Percentiles rank a stretch among this genome's conserved stretches.
Evolutionary conservation across 2,329 filamentous ascomycete genomes (phyloP).

Genomic region (Aureobasidium subglaciale): DNA sequence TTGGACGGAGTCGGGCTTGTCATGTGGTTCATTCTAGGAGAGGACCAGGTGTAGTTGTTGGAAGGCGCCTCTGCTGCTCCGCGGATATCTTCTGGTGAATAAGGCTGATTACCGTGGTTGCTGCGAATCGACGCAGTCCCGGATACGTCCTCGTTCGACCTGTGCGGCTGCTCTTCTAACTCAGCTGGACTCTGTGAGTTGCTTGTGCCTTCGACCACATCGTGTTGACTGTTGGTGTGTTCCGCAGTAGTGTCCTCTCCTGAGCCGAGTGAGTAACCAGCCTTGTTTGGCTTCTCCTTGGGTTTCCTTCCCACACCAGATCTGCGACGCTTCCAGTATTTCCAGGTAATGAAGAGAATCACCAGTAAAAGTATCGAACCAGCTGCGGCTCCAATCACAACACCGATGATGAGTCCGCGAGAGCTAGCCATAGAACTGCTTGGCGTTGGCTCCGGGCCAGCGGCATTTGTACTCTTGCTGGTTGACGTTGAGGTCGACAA

Average conservation of each 20-base stretch:
- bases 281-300: neutral
- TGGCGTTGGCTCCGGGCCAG: neutral
- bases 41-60: neutral
- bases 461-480: neutral
- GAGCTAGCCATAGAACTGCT: neutral
- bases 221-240: neutral
- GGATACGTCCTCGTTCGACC: neutral
- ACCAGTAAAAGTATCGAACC: neutral
- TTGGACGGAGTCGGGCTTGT: slow-evolving; percentile 5
- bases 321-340: neutral
- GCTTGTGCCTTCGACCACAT: neutral
- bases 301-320: neutral
- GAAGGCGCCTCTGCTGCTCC: slow-evolving; percentile 10
- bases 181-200: neutral
- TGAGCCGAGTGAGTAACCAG: neutral
- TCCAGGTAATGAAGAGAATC: neutral
- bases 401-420: slow-evolving; percentile 1
- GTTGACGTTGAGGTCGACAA: neutral
- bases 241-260: neutral
- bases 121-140: neutral
- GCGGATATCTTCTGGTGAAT: slow-evolving; percentile 1
- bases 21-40: neutral
- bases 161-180: neutral
- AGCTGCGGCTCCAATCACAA: neutral
- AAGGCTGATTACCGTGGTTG: neutral